Percentiles rank a stretch among this genome's conserved stretches.
Conservation (phyloP, 2,329 filamentous ascomycete genomes). For the Exophiala sp. region DNA sequence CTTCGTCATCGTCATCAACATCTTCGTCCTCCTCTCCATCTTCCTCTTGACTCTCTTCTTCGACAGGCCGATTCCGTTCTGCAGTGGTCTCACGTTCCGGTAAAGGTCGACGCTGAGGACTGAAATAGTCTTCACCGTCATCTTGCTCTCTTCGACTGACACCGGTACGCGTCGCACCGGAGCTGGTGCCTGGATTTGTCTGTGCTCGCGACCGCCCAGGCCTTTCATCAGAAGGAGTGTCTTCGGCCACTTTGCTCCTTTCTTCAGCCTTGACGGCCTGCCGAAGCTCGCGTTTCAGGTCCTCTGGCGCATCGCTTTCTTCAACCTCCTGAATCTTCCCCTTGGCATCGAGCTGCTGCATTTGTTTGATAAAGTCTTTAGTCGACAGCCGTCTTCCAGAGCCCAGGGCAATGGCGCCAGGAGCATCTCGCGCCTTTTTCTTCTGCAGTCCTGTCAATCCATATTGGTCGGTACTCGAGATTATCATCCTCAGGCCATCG, state of each 20-base stretch:
- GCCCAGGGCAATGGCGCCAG: conserved; percentile 21
- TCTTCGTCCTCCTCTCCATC: conserved; percentile 4
- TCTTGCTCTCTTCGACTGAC: background rate
- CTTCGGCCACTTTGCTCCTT: conserved; percentile 10
- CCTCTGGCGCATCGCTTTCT: conserved; percentile 38
- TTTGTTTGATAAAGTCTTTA: conserved; percentile 58
- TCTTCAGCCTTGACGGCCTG: conserved; percentile 32
- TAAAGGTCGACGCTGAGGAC: conserved; percentile 7
- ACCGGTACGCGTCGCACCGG: conserved; percentile 1
- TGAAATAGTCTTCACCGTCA: conserved; percentile 20
- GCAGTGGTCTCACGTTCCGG: conserved; percentile 7
- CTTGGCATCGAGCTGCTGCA: conserved; percentile 56
- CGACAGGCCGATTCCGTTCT: conserved; percentile 3
- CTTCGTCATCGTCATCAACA: conserved; percentile 15
- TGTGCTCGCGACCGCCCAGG: conserved; percentile 20
- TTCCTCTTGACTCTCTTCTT: conserved; percentile 12
- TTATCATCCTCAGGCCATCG: conserved; percentile 57
- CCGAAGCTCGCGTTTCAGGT: conserved; percentile 37
- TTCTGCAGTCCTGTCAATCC: conserved; percentile 39
- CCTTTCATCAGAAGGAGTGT: conserved; percentile 19
- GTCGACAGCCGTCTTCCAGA: conserved; percentile 57
- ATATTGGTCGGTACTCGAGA: conserved; percentile 44
- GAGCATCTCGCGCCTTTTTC: conserved; percentile 30
- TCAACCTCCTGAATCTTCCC: conserved; percentile 45
- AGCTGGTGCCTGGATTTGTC: conserved; percentile 2